phyloP scores from a whole-genome alignment of 257 asterid genomes.

The Lithospermum erythrorhizon region DNA sequence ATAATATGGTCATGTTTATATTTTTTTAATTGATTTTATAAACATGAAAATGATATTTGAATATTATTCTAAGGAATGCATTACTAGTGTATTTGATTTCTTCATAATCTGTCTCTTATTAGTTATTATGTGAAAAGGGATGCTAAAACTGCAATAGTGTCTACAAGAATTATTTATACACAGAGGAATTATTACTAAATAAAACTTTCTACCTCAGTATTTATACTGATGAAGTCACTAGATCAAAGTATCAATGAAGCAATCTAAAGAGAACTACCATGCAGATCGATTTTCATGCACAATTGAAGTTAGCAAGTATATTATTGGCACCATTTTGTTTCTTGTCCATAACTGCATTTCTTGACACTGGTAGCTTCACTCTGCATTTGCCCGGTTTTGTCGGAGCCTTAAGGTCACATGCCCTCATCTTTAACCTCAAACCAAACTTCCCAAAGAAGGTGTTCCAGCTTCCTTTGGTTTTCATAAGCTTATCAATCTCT shows the following conservation, averaged over 20 bases:
- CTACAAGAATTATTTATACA: no score
- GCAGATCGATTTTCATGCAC: no score
- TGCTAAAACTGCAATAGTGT: neutral
- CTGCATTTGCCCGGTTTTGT: conserved; percentile 12
- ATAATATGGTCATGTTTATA: no score
- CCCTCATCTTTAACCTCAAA: neutral
- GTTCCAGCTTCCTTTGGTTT: conserved; percentile 67
- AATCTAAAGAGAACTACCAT: no score
- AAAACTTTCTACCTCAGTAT: neutral
- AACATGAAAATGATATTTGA: no score
- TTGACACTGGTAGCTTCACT: conserved; percentile 9
- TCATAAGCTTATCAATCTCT: conserved; percentile 48
- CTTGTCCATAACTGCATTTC: conserved; percentile 10
- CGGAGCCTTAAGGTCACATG: conserved; percentile 8
- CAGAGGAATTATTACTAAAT: no score
- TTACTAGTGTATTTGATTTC: no score
- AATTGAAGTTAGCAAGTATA: no score
- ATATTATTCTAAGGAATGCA: no score
- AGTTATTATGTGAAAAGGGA: neutral
- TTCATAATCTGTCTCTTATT: neutral
- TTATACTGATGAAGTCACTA: no score
- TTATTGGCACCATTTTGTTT: conserved; percentile 1
- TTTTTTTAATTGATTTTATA: no score
- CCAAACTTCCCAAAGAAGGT: conserved; percentile 38
- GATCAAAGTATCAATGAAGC: no score